Percentiles rank a stretch among this genome's conserved stretches.
These are phyloP conservation scores for Geosmithia flava DNA, from an alignment of 2,329 filamentous ascomycete genomes.

Conservation along the genomic window DNA sequence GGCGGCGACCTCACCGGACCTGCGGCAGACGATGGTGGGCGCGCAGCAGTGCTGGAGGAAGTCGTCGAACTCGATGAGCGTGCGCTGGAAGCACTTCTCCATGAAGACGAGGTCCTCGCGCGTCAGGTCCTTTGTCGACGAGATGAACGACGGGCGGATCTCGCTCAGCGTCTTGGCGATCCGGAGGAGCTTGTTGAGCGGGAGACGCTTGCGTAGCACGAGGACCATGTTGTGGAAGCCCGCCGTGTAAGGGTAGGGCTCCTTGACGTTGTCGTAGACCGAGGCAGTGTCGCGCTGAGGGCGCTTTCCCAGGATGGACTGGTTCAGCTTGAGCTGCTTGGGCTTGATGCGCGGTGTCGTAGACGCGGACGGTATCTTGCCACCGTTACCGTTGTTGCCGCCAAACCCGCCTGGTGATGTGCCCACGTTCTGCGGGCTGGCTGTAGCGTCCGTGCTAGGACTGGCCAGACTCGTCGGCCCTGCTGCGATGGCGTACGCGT, in stretches of 20 bases:
- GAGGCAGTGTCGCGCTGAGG: conserved; percentile 58
- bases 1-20: conserved; percentile 88
- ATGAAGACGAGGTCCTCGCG: conserved; percentile 88
- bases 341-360: conserved; percentile 24
- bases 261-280: conserved; percentile 80
- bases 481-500: conserved; percentile 52
- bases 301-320: conserved; percentile 44
- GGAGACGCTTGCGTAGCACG: conserved; percentile 67
- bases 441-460: conserved; percentile 50
- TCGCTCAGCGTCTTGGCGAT: conserved; percentile 82
- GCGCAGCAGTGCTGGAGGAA: conserved; percentile 82
- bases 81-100: conserved; percentile 94
- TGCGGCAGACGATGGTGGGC: conserved; percentile 80
- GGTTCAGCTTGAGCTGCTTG: conserved; percentile 28
- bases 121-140: conserved; percentile 80
- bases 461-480: conserved; percentile 51
- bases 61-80: conserved; percentile 84
- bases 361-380: conserved; percentile 8
- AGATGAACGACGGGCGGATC: conserved; percentile 86
- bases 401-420: conserved; percentile 30
- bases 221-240: conserved; percentile 83
- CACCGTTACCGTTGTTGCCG: conserved; percentile 4
- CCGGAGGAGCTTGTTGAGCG: conserved; percentile 61
- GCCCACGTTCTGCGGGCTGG: conserved; percentile 49
- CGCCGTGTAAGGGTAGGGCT: conserved; percentile 82